A percentile compares a stretch with the other conserved stretches of the same genome.
Evolutionary conservation across 495 filamentous ascomycete species (phyloP).

Genomic region (Penicillium daleae): DNA sequence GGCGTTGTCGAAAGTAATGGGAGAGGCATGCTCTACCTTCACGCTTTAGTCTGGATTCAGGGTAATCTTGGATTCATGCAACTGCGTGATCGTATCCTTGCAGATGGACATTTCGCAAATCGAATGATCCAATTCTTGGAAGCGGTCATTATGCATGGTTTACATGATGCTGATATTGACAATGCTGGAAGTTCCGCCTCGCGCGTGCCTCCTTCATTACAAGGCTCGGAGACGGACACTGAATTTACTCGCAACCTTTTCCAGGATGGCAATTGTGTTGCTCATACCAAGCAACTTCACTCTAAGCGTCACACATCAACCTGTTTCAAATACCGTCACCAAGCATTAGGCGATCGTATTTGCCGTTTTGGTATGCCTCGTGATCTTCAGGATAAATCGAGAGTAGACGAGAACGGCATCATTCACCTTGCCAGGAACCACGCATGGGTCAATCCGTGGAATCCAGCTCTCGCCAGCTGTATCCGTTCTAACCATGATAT

Average conservation of each 20-base stretch:
- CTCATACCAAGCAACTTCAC: background rate
- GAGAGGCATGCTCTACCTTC: background rate
- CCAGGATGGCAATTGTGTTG: background rate
- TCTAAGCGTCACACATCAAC: background rate
- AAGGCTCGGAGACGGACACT: background rate
- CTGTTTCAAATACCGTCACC: background rate
- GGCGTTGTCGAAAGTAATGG: background rate
- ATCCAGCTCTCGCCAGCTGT: background rate
- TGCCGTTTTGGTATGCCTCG: background rate
- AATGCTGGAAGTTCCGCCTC: background rate
- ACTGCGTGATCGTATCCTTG: slow-evolving; percentile 9
- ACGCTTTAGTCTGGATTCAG: background rate
- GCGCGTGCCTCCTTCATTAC: background rate
- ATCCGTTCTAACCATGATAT: background rate
- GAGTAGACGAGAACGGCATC: background rate
- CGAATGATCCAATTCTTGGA: background rate
- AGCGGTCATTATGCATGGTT: background rate
- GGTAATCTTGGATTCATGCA: background rate
- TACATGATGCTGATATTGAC: background rate
- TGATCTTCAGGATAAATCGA: background rate
- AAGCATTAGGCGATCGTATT: background rate
- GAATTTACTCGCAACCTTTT: background rate
- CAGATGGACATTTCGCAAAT: background rate
- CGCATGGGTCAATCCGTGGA: background rate
- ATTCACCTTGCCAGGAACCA: background rate